Conservation (phyloP, 495 filamentous ascomycete genomes). For the Rostrohypoxylon terebratum region DNA sequence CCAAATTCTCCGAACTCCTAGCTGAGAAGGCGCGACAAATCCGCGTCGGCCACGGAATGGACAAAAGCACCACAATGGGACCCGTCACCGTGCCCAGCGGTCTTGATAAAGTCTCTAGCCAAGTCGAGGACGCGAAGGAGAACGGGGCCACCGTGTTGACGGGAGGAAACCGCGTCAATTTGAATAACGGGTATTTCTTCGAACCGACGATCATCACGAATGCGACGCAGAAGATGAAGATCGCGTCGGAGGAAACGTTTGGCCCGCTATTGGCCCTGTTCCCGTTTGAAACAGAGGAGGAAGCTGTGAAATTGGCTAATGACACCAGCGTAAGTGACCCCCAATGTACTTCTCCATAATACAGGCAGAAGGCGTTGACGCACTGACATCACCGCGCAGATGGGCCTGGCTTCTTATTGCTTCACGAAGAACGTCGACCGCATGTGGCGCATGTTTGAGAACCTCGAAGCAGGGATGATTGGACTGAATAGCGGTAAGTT, state of each 20-base stretch:
- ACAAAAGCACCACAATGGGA: conserved; percentile 71
- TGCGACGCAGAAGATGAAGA: conserved; percentile 71
- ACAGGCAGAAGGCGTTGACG: too few species aligned
- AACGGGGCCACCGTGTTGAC: conserved; percentile 71
- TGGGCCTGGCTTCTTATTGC: conserved; percentile 77
- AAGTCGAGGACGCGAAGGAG: conserved; percentile 72
- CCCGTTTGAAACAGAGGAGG: conserved; percentile 76
- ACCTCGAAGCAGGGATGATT: conserved; percentile 81
- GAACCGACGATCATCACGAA: conserved; percentile 75
- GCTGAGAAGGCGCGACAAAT: conserved; percentile 66
- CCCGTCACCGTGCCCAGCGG: conserved; percentile 73
- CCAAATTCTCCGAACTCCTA: conserved; percentile 65
- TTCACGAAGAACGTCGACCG: conserved; percentile 81
- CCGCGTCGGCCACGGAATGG: conserved; percentile 73
- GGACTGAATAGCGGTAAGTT: conserved; percentile 72
- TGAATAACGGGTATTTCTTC: conserved; percentile 72
- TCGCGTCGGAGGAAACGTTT: conserved; percentile 76
- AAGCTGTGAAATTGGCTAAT: conserved; percentile 72
- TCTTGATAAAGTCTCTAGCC: conserved; percentile 70
- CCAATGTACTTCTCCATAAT: neutral
- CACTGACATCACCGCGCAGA: conserved; percentile 47
- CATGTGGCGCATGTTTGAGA: conserved; percentile 77
- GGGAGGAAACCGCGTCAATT: conserved; percentile 59
- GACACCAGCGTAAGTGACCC: conserved; percentile 62
- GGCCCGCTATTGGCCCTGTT: conserved; percentile 76